Evolutionary conservation across 495 filamentous ascomycete genomes (phyloP).

Genomic region (Trichoderma virens): DNA sequence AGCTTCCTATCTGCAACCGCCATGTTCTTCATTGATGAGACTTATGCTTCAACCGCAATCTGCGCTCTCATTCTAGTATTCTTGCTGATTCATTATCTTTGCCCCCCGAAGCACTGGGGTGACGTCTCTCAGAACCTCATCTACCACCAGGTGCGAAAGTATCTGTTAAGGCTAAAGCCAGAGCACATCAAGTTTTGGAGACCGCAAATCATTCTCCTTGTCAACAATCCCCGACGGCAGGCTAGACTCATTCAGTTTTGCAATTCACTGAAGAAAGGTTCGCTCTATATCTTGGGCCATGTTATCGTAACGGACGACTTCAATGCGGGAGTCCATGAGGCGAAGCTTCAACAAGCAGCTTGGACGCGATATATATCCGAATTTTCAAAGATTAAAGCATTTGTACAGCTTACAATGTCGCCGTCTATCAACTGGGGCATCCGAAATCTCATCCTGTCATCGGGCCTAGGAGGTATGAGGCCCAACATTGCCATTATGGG

Average conservation of each 20-base stretch:
- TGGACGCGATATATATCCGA: constrained; percentile 81
- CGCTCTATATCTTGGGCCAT: constrained; percentile 77
- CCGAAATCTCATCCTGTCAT: constrained; percentile 71
- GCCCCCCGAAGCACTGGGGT: constrained; percentile 81
- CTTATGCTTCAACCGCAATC: constrained; percentile 71
- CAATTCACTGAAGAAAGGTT: constrained; percentile 84
- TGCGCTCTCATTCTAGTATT: constrained; percentile 68
- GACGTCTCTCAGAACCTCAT: constrained; percentile 86
- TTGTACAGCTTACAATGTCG: constrained; percentile 76
- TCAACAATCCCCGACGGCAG: constrained; percentile 71
- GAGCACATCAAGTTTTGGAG: constrained; percentile 93
- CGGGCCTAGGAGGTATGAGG: constrained; percentile 82
- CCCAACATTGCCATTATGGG: constrained; percentile 78
- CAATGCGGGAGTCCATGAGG: constrained; percentile 66
- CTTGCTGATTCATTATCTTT: constrained; percentile 75
- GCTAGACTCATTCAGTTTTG: constrained; percentile 83
- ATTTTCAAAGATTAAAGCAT: constrained; percentile 81
- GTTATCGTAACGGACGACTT: constrained; percentile 84
- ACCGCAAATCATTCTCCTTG: constrained; percentile 74
- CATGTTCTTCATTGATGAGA: constrained; percentile 86
- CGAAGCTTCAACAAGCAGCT: constrained; percentile 66
- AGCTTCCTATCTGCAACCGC: constrained; percentile 65
- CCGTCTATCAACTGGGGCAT: constrained; percentile 81
- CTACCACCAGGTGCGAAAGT: constrained; percentile 88
- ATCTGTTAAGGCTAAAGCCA: constrained; percentile 69